Base-by-base conservation (phyloP, 495 filamentous ascomycete species). In the Xanthoparmelia taractica region DNA sequence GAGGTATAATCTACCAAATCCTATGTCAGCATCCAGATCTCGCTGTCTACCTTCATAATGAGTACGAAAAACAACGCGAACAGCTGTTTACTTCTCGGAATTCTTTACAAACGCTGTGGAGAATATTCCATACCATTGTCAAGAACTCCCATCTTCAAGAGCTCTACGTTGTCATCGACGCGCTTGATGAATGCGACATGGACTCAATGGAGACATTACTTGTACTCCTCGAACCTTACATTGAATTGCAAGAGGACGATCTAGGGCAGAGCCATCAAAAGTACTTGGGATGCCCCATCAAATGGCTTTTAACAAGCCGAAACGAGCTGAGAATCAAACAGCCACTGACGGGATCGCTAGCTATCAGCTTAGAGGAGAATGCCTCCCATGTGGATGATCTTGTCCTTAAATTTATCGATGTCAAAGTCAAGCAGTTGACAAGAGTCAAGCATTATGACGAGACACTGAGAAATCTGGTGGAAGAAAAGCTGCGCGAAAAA, bases 1-100 rank as follows among this genome's bases (percentile, higher is more conserved):
- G 54, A 4, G 31, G 31, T 10, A 13, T 57, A 18, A 33, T 57
- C 6, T 57, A 57, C 37, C 54, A 57, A 33, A 33, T 36, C 17
- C 54, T 57, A 31, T 57, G 54, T 25, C 31, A 57, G 36, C 54
- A 23, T 34, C 54, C 27, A 37, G 54, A 57, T 37, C 31, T 36
- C 18, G 18, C 36, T 17, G 36, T 34, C 31, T 36, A 33, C 18
- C 37, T 33, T 31, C 10, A n/a, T 8, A 33, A 36, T 18, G 54
- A 57, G 36, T 57, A 57, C 27, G 18, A 33, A 31, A 36, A 57
- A n/a, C 31, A 57, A 18, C 31, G 54, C 18, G 54, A 57, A 11
- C 36, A 33, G 37, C 20, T 57, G 18, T 57, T 57, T 31, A 18
- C 31, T 7, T 36, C 31, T 34, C 27, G 31, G 17, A 57, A 57